Percentiles rank a stretch among this genome's conserved stretches.
Evolutionary conservation across 2,329 filamentous ascomycete species (phyloP).

Genomic region (Sclerotinia nivalis): DNA sequence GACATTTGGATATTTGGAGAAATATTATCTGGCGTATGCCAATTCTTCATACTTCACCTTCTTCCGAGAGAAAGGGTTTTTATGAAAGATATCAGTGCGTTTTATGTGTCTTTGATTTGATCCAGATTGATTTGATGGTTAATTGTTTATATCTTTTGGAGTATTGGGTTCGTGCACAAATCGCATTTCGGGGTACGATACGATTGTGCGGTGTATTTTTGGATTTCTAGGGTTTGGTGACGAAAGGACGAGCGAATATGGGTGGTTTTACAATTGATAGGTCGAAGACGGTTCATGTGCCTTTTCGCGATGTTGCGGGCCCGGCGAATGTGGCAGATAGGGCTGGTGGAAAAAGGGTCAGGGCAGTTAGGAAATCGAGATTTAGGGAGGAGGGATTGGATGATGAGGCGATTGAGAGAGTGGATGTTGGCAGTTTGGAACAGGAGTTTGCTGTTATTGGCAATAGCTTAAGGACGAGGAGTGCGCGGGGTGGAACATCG

Average conservation of each 20-base stretch:
- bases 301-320: constrained; percentile 5
- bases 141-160: not conserved
- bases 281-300: constrained; percentile 19
- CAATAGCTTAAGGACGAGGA: not conserved
- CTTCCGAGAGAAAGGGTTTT: not conserved
- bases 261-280: constrained; percentile 18
- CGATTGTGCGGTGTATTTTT: not conserved
- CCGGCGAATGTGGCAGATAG: constrained; percentile 1
- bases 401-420: constrained; percentile 28
- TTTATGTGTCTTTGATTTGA: constrained; percentile 12
- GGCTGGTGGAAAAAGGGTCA: not conserved
- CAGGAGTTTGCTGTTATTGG: not conserved
- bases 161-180: not conserved
- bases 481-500: not conserved
- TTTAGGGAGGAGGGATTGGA: constrained; percentile 38
- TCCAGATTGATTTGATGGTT: not conserved
- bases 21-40: not conserved
- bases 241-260: not conserved
- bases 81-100: not conserved
- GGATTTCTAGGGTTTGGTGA: not conserved
- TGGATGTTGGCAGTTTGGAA: constrained; percentile 16
- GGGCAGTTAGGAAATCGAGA: constrained; percentile 7
- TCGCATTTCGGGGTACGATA: not conserved
- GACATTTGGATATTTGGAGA: not conserved
- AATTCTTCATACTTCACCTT: not conserved